These are phyloP conservation scores for Debaryomycetaceae sp. DNA, from an alignment of 1,139 yeast species.

Conservation along the genomic window DNA sequence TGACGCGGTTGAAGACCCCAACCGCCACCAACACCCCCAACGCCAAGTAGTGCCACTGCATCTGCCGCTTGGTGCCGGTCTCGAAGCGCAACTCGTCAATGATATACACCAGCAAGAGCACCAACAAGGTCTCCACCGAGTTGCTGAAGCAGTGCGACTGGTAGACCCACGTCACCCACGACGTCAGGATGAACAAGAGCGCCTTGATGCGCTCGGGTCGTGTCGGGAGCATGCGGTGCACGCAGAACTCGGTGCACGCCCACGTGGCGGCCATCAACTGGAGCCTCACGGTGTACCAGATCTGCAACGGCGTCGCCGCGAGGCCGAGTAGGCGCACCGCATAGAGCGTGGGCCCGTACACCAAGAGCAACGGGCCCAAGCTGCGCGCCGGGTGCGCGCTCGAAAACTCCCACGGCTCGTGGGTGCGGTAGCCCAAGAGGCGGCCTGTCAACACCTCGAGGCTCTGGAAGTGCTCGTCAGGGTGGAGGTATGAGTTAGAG, in stretches of 20 bases:
- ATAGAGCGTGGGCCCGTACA: conserved; percentile 65
- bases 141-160: conserved; percentile 91
- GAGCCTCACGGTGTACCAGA: conserved; percentile 57
- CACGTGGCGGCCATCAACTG: conserved; percentile 55
- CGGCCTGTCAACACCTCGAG: conserved; percentile 63
- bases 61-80: conserved; percentile 12
- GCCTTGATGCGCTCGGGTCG: conserved; percentile 65
- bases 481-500: conserved; percentile 85
- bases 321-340: conserved; percentile 20
- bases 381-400: conserved; percentile 64
- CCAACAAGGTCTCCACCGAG: conserved; percentile 70
- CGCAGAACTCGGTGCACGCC: conserved; percentile 52
- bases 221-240: conserved; percentile 47
- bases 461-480: conserved; percentile 94
- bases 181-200: conserved; percentile 63
- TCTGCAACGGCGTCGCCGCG: conserved; percentile 34
- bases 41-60: conserved; percentile 18
- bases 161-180: conserved; percentile 73
- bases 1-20: conserved; percentile 81
- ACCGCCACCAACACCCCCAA: conserved; percentile 55
- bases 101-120: conserved; percentile 53
- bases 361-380: conserved; percentile 58
- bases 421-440: conserved; percentile 47
- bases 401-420: conserved; percentile 84
- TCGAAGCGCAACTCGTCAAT: conserved; percentile 42